These are phyloP conservation scores for Solanum tarijense DNA, from an alignment of 257 asterid species.

Conservation along the genomic window DNA sequence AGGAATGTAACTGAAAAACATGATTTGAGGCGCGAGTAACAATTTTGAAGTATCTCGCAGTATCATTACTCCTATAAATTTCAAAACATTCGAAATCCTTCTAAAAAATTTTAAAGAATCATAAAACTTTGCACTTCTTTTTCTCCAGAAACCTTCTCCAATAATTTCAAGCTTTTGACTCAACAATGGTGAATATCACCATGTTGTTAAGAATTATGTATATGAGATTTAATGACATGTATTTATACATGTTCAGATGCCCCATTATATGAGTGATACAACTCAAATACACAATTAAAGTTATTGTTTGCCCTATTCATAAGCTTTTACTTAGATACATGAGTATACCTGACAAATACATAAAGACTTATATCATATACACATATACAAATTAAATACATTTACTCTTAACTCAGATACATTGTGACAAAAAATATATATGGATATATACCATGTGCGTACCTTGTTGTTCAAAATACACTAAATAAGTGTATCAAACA, in stretches of 20 bases:
- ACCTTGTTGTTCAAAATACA: not conserved
- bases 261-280: not conserved
- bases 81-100: not conserved
- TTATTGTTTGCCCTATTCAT: too few species aligned
- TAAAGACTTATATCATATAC: too few species aligned
- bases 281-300: not conserved
- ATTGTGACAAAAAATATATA: too few species aligned
- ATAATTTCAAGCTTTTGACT: not conserved
- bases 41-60: not conserved
- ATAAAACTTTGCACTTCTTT: not conserved
- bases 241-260: too few species aligned
- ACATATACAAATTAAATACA: too few species aligned
- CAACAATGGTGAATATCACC: not conserved
- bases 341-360: too few species aligned
- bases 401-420: too few species aligned
- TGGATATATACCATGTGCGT: not conserved
- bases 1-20: too few species aligned
- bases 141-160: not conserved
- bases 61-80: not conserved
- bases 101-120: rapidly evolving
- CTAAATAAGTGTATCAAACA: not conserved
- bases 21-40: not conserved
- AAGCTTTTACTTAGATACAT: not conserved
- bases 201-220: not conserved
- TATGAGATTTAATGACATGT: too few species aligned